Base-by-base conservation (phyloP, 805 yeast species). In the Kodamaea restingae region DNA sequence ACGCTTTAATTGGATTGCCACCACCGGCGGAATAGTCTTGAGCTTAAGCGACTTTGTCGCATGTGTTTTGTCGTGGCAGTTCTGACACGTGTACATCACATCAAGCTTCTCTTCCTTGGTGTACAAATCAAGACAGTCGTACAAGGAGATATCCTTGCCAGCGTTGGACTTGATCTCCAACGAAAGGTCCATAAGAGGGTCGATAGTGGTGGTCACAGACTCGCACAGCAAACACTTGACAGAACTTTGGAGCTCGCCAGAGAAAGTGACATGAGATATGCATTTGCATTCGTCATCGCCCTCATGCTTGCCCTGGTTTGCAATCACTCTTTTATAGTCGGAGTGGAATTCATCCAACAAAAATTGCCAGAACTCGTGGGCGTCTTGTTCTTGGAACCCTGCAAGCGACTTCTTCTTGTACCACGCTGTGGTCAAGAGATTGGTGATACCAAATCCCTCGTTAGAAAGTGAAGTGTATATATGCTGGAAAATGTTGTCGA, bases 351-450 rank as follows among this genome's bases (percentile, higher is more conserved):
- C 95, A 60, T 91, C 85, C 27, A 91, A 70, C 20, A 91, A 55
- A 56, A 91, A 90, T 56, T 93, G 97, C 83, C 95, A 83, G 61
- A 91, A 93, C 61, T 93, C 99, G 62, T 93, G 99, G 0, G 98
- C 98, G 58, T 93, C 99, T 61, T 93, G 99, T 61, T 93, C 97
- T 25, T 93, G 84, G 49, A 90, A 90, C 1, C 99, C 99, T 0
- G 97, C 95, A 42, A 93, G 73, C 24, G 88, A 76, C 48, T 84
- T 77, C 50, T 87, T 85, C 34, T 82, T 81, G 51, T 81, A 81
- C 91, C 96, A 88, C 1, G 96, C 82, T 9, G 96, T 86, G n/a
- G 78, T 73, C 36, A 93, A 69, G 34, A 93, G 61, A 36, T 84
- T 76, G 2, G 93, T 81, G 46, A 93, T 83, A 0, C 98, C 97